Conservation (phyloP, 2,329 filamentous ascomycete species). For the Talaromyces sp. region DNA sequence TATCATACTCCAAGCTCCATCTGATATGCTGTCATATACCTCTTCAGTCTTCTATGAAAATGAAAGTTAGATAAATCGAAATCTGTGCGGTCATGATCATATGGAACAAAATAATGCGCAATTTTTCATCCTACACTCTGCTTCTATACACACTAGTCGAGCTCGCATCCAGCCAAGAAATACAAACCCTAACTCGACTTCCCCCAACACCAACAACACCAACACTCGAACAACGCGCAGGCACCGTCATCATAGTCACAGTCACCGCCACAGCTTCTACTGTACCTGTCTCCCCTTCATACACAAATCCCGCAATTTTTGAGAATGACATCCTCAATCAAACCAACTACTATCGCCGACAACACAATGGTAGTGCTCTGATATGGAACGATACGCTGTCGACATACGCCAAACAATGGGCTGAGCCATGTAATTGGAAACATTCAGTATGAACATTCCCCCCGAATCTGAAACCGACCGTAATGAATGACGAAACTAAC, state of each 20-base stretch:
- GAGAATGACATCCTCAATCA: slow-evolving; percentile 7
- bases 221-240: slow-evolving; percentile 7
- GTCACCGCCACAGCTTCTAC: slow-evolving; percentile 8
- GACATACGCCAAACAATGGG: slow-evolving; percentile 61
- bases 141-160: background rate
- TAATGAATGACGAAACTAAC: no score
- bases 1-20: no score
- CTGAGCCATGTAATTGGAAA: slow-evolving; percentile 54
- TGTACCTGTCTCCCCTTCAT: background rate
- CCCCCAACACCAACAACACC: background rate
- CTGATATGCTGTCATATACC: no score
- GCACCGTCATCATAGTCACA: slow-evolving; percentile 12
- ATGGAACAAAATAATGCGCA: background rate
- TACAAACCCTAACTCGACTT: background rate
- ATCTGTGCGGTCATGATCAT: background rate
- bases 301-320: slow-evolving; percentile 12
- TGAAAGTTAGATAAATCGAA: background rate
- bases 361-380: slow-evolving; percentile 68
- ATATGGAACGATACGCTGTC: slow-evolving; percentile 65
- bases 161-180: background rate
- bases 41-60: background rate
- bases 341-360: slow-evolving; percentile 58
- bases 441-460: slow-evolving; percentile 8
- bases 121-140: background rate
- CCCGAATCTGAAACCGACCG: background rate